Conservation (phyloP, 257 asterid species). For the Nemophila menziesii region DNA sequence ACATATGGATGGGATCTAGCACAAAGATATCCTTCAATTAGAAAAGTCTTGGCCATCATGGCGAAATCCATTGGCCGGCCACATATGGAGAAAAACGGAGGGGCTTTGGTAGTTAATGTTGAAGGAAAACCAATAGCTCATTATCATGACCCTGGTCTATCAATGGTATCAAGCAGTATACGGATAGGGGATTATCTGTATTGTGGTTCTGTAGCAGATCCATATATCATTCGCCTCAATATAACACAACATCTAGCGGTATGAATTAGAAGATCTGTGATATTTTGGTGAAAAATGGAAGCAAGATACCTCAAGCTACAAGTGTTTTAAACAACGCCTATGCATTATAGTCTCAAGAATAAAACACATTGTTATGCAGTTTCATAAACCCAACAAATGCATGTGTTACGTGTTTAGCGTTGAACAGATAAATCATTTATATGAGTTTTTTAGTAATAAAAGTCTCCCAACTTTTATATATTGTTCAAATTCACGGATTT, state of each 20-base stretch:
- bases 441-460: background rate
- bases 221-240: conserved; percentile 54
- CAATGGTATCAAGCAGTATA: conserved; percentile 24
- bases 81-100: conserved; percentile 33
- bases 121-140: conserved; percentile 57
- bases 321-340: background rate
- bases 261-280: conserved; percentile 9
- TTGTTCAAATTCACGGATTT: too few relatives aligned
- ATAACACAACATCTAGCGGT: conserved; percentile 37
- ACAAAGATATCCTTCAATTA: conserved; percentile 32
- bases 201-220: conserved; percentile 30
- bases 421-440: background rate
- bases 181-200: conserved; percentile 58
- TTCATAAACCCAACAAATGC: background rate
- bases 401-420: background rate
- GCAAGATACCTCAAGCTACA: background rate
- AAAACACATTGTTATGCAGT: background rate
- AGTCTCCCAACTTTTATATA: too few relatives aligned
- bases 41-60: conserved; percentile 39
- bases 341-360: background rate
- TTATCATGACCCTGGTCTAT: conserved; percentile 27
- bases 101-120: conserved; percentile 51
- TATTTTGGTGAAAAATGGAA: background rate
- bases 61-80: conserved; percentile 23
- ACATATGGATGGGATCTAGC: conserved; percentile 16